phyloP scores from a whole-genome alignment of 2,329 filamentous ascomycete species.

The Chaetomiaceae sp. region DNA sequence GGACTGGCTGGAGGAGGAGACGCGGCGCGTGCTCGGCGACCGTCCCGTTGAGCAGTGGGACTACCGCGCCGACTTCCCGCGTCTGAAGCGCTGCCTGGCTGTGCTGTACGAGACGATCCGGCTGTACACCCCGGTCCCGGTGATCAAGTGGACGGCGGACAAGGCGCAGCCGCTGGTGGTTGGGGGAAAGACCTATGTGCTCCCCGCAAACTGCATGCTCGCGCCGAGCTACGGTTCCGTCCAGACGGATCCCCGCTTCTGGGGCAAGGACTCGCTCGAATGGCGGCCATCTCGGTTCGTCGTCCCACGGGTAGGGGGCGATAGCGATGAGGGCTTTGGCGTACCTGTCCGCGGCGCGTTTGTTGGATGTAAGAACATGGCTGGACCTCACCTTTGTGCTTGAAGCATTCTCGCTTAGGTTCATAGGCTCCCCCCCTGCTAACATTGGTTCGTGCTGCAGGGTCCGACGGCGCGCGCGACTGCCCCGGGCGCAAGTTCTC shows the following conservation, averaged over 20 bases:
- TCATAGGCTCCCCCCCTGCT: no score
- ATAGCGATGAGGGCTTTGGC: conserved; percentile 18
- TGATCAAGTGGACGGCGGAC: conserved; percentile 23
- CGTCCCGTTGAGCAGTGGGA: conserved; percentile 27
- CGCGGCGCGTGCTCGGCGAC: conserved; percentile 24
- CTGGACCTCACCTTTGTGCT: no score
- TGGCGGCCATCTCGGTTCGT: conserved; percentile 25
- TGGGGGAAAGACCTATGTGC: conserved; percentile 13
- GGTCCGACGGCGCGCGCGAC: conserved; percentile 28
- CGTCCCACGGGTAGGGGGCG: conserved; percentile 14
- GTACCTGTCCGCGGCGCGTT: conserved; percentile 18
- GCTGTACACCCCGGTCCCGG: conserved; percentile 32
- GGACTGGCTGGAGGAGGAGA: conserved; percentile 39
- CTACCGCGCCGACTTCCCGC: conserved; percentile 33
- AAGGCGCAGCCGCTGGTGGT: conserved; percentile 15
- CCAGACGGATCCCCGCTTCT: conserved; percentile 25
- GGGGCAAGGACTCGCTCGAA: conserved; percentile 22
- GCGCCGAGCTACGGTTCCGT: conserved; percentile 18
- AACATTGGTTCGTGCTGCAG: no score
- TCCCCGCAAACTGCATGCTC: conserved; percentile 23
- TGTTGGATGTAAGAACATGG: no score
- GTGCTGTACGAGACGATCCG: conserved; percentile 38
- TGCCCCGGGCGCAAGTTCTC: conserved; percentile 30
- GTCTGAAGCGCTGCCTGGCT: conserved; percentile 35
- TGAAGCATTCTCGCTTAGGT: no score